Evolutionary conservation across 495 filamentous ascomycete species (phyloP).

Genomic region (Penicillium canescens): DNA sequence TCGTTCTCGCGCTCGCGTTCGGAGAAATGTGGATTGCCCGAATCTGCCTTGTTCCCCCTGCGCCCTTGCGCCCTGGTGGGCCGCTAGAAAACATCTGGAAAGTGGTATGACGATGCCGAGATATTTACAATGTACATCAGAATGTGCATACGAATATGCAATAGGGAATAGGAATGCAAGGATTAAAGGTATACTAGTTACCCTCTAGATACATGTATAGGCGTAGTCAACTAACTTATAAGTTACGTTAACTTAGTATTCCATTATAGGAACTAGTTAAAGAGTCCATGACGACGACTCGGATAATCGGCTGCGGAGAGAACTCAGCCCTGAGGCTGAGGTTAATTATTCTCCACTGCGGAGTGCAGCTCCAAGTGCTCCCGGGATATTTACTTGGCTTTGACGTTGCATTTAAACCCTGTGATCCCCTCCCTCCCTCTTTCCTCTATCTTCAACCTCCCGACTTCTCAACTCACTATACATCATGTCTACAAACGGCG

Average conservation of each 20-base stretch:
- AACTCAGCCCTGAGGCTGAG: too few relatives aligned
- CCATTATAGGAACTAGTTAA: too few relatives aligned
- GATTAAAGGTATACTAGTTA: background rate
- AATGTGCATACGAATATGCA: constrained; percentile 7
- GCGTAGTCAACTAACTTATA: too few relatives aligned
- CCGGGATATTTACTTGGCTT: background rate
- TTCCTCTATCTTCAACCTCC: background rate
- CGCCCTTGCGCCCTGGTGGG: background rate
- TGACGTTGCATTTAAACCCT: constrained; percentile 10
- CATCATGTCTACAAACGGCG: constrained; percentile 32
- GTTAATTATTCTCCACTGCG: background rate
- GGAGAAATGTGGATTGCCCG: background rate
- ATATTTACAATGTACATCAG: background rate
- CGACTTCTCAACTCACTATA: background rate
- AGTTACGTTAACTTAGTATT: too few relatives aligned
- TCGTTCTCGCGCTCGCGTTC: background rate
- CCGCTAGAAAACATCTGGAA: constrained; percentile 26
- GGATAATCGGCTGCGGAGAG: too few relatives aligned
- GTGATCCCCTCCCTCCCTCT: background rate
- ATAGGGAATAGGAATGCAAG: constrained; percentile 16
- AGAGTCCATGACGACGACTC: too few relatives aligned
- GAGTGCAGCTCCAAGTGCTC: background rate
- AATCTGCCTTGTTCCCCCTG: background rate
- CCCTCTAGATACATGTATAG: too few relatives aligned
- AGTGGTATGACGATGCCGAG: constrained; percentile 20